phyloP scores from a whole-genome alignment of 2,329 filamentous ascomycete genomes.

The Phaeosphaeriaceae sp. region DNA sequence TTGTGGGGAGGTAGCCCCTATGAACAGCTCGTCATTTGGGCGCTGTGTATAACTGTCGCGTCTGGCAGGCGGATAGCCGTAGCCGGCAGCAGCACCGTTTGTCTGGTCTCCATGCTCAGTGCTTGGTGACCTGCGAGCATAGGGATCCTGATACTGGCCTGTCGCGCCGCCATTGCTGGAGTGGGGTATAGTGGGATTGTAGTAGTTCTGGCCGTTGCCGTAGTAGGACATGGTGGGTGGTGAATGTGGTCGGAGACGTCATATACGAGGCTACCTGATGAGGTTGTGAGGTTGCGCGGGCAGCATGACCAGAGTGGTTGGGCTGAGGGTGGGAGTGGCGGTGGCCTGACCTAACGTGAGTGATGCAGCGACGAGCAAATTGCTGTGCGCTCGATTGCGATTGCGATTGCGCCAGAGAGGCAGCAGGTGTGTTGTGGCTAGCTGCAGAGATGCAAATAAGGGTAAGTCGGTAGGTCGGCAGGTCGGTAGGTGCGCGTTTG shows the following conservation, averaged over 20 bases:
- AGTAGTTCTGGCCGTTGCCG: slow-evolving; percentile 61
- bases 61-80: slow-evolving; percentile 47
- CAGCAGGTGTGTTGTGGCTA: slow-evolving; percentile 5
- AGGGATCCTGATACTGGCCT: slow-evolving; percentile 43
- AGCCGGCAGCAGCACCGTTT: slow-evolving; percentile 52
- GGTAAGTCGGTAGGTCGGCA: too few relatives aligned
- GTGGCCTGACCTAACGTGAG: slow-evolving; percentile 14
- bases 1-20: slow-evolving; percentile 50
- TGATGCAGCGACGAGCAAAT: background rate
- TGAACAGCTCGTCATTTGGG: slow-evolving; percentile 67
- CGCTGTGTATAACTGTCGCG: slow-evolving; percentile 46
- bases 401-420: slow-evolving; percentile 17
- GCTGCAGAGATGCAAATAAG: background rate
- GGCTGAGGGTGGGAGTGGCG: slow-evolving; percentile 22
- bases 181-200: slow-evolving; percentile 51
- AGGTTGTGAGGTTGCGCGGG: slow-evolving; percentile 27
- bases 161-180: slow-evolving; percentile 49
- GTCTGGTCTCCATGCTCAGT: slow-evolving; percentile 79
- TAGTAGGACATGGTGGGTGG: slow-evolving; percentile 61
- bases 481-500: slow-evolving; percentile 13
- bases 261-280: slow-evolving; percentile 45
- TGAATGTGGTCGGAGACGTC: slow-evolving; percentile 31
- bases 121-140: slow-evolving; percentile 66
- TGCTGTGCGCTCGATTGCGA: background rate
- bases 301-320: slow-evolving; percentile 42